Evolutionary conservation across 345 rosid genomes (phyloP).

Genomic region (Boechera retrofracta): DNA sequence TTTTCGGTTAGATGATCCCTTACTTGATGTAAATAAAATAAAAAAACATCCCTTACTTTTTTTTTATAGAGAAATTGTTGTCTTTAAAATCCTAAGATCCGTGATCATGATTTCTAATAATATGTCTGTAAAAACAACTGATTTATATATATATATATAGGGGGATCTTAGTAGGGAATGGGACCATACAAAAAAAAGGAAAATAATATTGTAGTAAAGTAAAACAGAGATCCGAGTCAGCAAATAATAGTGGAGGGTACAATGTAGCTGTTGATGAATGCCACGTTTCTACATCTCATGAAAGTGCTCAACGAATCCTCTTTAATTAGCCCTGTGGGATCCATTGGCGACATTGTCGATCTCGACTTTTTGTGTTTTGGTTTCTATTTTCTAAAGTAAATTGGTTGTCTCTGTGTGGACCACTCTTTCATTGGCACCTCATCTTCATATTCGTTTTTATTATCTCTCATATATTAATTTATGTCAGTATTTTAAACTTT

Average conservation of each 20-base stretch:
- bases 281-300: conserved; percentile 45
- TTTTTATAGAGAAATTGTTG: not conserved
- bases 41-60: not conserved
- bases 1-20: not conserved
- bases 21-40: not conserved
- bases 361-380: conserved; percentile 32
- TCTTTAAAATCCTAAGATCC: not conserved
- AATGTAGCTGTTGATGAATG: conserved; percentile 39
- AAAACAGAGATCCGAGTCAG: conserved; percentile 37
- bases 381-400: conserved; percentile 1
- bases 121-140: too few relatives aligned
- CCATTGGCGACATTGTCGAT: conserved; percentile 35
- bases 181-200: conserved; percentile 22
- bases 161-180: not conserved
- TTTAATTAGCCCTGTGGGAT: conserved; percentile 33
- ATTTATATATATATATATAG: too few relatives aligned
- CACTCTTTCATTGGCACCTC: conserved; percentile 43
- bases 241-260: conserved; percentile 41
- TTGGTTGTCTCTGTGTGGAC: conserved; percentile 39
- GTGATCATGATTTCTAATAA: not conserved
- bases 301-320: conserved; percentile 47
- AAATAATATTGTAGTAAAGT: conserved; percentile 5
- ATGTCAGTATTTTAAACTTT: conserved; percentile 17
- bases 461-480: not conserved
- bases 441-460: conserved; percentile 26